A percentile compares a stretch with the other conserved stretches of the same genome.
phyloP scores from a whole-genome alignment of 768 basidiomycete genomes.

The Crucibulum laeve region DNA sequence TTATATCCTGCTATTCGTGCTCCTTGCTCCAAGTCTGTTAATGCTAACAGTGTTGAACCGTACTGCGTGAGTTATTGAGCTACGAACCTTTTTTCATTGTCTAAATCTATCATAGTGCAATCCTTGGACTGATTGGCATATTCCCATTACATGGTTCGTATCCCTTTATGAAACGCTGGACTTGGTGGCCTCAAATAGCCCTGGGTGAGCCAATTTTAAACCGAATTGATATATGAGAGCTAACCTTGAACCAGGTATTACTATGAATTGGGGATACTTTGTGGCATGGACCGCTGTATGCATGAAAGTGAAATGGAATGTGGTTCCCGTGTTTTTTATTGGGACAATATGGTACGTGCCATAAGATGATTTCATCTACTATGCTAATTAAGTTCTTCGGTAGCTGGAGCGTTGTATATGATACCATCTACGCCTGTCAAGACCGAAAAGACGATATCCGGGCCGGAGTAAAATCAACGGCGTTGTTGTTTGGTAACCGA shows the following conservation, averaged over 20 bases:
- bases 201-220: conserved; percentile 20
- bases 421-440: conserved; percentile 60
- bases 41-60: neutral
- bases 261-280: conserved; percentile 27
- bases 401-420: conserved; percentile 6
- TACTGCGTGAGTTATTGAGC: neutral
- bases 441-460: conserved; percentile 55
- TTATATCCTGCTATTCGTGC: conserved; percentile 20
- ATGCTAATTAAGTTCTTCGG: neutral
- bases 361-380: neutral
- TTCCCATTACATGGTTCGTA: conserved; percentile 19
- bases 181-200: conserved; percentile 39
- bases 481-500: conserved; percentile 48
- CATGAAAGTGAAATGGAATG: neutral
- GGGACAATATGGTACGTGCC: neutral
- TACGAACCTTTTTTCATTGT: neutral
- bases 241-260: conserved; percentile 13
- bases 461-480: conserved; percentile 60
- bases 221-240: neutral
- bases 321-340: neutral
- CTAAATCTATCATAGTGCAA: neutral
- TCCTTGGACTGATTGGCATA: conserved; percentile 12
- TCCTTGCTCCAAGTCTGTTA: conserved; percentile 9
- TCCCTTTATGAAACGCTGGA: conserved; percentile 35
- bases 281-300: conserved; percentile 29